phyloP scores from a whole-genome alignment of 352 stramenopile genomes.

The Phytophthora lateralis region DNA sequence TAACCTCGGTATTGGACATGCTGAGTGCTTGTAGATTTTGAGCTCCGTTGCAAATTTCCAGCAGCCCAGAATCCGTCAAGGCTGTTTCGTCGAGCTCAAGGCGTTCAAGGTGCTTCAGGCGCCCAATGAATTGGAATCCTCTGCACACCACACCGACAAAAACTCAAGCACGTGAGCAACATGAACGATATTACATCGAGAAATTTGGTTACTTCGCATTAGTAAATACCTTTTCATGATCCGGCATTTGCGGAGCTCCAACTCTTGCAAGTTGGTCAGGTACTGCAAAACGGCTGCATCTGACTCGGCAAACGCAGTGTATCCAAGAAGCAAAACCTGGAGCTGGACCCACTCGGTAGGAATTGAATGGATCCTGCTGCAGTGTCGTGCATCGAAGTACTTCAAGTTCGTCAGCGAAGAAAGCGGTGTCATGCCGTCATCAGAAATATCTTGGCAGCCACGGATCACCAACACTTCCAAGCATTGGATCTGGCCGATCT shows the following conservation, averaged over 20 bases:
- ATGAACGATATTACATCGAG: not conserved
- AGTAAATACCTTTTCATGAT: slow-evolving; percentile 69
- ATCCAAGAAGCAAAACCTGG: slow-evolving; percentile 58
- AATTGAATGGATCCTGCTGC: slow-evolving; percentile 56
- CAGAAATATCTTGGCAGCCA: slow-evolving; percentile 43
- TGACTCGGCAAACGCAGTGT: slow-evolving; percentile 66
- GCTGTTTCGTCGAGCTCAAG: slow-evolving; percentile 65
- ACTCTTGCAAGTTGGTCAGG: slow-evolving; percentile 55
- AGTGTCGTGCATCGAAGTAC: slow-evolving; percentile 79
- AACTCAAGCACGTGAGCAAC: slow-evolving; percentile 3
- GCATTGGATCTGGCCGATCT: slow-evolving; percentile 40
- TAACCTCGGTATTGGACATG: slow-evolving; percentile 76
- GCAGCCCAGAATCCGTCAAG: slow-evolving; percentile 59
- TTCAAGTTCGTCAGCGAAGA: slow-evolving; percentile 39
- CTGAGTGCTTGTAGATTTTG: slow-evolving; percentile 57
- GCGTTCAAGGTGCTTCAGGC: slow-evolving; percentile 52
- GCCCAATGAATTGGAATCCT: slow-evolving; percentile 77
- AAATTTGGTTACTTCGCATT: not conserved
- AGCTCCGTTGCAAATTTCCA: slow-evolving; percentile 63
- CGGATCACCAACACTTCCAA: slow-evolving; percentile 55
- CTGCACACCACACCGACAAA: slow-evolving; percentile 25
- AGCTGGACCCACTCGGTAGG: slow-evolving; percentile 60
- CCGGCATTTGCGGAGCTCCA: slow-evolving; percentile 70
- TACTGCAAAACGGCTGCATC: slow-evolving; percentile 62
- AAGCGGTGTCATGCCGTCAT: slow-evolving; percentile 43